Evolutionary conservation across 2,329 filamentous ascomycete genomes (phyloP).

Genomic region (Colletotrichum kahawae): DNA sequence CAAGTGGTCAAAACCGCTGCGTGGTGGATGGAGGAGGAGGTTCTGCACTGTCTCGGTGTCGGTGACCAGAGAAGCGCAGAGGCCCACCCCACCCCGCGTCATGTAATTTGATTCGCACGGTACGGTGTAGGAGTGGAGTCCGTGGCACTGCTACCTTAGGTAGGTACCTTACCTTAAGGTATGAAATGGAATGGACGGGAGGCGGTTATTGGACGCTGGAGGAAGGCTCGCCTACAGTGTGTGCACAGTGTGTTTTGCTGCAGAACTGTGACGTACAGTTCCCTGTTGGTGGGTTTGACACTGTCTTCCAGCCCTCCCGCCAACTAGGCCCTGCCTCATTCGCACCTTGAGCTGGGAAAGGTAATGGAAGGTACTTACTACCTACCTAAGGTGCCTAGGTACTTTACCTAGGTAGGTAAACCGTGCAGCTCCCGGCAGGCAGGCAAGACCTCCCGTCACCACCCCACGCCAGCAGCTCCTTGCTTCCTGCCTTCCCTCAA

Average conservation of each 20-base stretch:
- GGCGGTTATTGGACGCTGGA: not conserved
- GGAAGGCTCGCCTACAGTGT: not conserved
- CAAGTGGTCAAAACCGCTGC: not conserved
- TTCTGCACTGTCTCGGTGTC: not conserved
- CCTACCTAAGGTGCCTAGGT: not conserved
- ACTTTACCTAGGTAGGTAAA: not conserved
- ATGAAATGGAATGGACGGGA: not conserved
- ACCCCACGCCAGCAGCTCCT: not conserved
- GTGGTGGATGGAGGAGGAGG: not conserved
- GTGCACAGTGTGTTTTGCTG: not conserved
- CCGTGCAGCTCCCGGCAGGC: not conserved
- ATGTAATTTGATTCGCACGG: not conserved
- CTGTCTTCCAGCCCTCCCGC: not conserved
- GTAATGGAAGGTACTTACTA: not conserved
- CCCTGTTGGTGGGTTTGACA: not conserved
- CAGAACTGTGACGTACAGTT: not conserved
- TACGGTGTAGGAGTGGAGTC: slow-evolving; percentile 16
- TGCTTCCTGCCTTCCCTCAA: not conserved
- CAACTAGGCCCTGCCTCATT: not conserved
- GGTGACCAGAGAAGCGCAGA: not conserved
- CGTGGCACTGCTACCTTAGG: not conserved
- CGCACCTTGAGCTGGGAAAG: not conserved
- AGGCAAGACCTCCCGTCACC: not conserved
- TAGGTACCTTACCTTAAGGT: not conserved
- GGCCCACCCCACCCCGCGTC: not conserved